phyloP scores from a whole-genome alignment of 441 rosid species.

The Euphorbia celastroides region DNA sequence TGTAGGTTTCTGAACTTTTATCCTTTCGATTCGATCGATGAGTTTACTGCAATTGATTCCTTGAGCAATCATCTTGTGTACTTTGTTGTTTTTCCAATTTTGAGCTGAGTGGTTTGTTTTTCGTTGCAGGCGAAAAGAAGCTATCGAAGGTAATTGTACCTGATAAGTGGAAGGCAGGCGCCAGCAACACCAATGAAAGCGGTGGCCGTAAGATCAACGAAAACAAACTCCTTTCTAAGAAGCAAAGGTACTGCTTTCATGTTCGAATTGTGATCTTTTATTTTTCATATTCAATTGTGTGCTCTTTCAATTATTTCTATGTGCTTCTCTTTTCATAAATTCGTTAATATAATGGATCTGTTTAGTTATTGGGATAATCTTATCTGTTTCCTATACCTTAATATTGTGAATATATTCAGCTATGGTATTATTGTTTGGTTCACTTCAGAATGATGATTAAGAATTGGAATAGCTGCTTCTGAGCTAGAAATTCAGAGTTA shows the following conservation, averaged over 20 bases:
- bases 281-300: too few species aligned
- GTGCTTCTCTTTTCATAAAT: too few species aligned
- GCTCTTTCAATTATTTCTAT: too few species aligned
- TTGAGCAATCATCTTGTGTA: neutral
- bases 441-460: too few species aligned
- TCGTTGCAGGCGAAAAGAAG: constrained; percentile 82
- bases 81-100: too few species aligned
- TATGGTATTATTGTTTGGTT: neutral
- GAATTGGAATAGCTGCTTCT: neutral
- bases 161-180: constrained; percentile 98
- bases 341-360: too few species aligned
- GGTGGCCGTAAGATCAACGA: constrained; percentile 97
- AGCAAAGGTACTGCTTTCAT: constrained; percentile 39
- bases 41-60: too few species aligned
- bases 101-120: neutral
- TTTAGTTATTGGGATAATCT: neutral
- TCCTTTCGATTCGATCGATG: neutral
- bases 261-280: neutral
- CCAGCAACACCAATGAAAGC: constrained; percentile 82
- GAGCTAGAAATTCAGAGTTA: neutral
- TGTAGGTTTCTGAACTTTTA: constrained; percentile 36
- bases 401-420: neutral
- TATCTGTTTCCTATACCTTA: neutral
- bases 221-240: constrained; percentile 95
- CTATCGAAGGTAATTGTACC: constrained; percentile 91